These are phyloP conservation scores for Sporothrix phasma DNA, from an alignment of 2,329 filamentous ascomycete species.

Conservation along the genomic window DNA sequence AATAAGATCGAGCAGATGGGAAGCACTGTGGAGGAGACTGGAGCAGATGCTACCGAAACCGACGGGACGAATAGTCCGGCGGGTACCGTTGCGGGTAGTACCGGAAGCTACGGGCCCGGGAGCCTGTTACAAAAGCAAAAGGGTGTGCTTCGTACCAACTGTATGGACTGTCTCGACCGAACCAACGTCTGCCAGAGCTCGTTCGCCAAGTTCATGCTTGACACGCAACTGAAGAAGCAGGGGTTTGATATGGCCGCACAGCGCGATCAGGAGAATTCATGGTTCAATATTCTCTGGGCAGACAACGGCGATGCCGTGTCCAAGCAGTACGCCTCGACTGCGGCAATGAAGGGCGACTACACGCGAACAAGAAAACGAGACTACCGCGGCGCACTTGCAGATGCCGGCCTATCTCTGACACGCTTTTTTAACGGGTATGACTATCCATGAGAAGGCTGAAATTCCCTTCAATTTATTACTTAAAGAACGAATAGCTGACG, in stretches of 20 bases:
- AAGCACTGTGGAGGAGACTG: slow-evolving; percentile 50
- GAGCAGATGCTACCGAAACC: not conserved
- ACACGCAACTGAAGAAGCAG: slow-evolving; percentile 65
- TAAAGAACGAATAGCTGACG: slow-evolving; percentile 4
- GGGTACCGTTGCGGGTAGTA: not conserved
- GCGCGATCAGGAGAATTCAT: slow-evolving; percentile 67
- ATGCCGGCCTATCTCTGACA: slow-evolving; percentile 79
- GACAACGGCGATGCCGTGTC: slow-evolving; percentile 96
- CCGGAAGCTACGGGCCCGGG: slow-evolving; percentile 16
- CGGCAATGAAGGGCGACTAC: slow-evolving; percentile 93
- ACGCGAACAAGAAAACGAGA: slow-evolving; percentile 85
- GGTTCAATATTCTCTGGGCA: slow-evolving; percentile 96
- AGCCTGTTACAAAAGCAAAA: slow-evolving; percentile 45
- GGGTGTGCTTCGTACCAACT: slow-evolving; percentile 86
- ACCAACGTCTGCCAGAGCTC: slow-evolving; percentile 95
- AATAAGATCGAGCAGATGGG: slow-evolving; percentile 59
- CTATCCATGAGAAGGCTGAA: not conserved
- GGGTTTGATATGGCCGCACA: slow-evolving; percentile 68
- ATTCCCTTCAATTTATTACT: not conserved
- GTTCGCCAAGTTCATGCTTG: slow-evolving; percentile 72
- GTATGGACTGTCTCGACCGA: slow-evolving; percentile 95
- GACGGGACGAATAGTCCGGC: not conserved
- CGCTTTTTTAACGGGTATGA: slow-evolving; percentile 57
- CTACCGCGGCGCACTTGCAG: slow-evolving; percentile 82
- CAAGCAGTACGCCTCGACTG: slow-evolving; percentile 90